Base-by-base conservation (phyloP, 2,329 filamentous ascomycete species). In the Akanthomyces uredinophilus region DNA sequence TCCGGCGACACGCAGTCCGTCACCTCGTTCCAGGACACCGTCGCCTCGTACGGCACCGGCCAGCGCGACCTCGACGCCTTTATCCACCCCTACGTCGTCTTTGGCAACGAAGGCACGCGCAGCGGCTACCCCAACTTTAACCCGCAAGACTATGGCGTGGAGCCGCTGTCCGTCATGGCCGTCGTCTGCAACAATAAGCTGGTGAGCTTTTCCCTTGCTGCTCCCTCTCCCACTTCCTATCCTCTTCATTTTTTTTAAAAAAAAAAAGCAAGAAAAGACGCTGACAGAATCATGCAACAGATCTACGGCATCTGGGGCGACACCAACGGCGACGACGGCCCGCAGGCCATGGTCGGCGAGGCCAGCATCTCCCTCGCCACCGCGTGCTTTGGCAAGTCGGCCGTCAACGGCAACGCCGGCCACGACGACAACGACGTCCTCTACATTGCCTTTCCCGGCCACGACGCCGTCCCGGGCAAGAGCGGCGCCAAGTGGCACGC, bases 381-480 rank as follows among this genome's bases (percentile, higher is more conserved):
- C 37, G 74, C 80, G 22, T 87, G 85, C 69, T 87, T 79, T 68
- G 83, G 83, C 3, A 60, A 47, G 39, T 22, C 35, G 27, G 20
- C 35, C 72, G 73, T 88, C 37, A 83, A 74, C 43, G 86, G 85
- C 3, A 74, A 86, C 69, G 75, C 72, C 60, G 86, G 86, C 1
- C 80, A 88, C 70, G 77, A 78, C 46, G 71, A 75, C 18, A 78
- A 83, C 39, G 84, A 89, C 69, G 83, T 88, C 0, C 71, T 89
- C 41, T 88, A 83, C 70, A 77, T 89, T 54, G 86, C 83, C 0
- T 89, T 89, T 68, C 75, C 75, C 0, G 85, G 85, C 1, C 61
- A 71, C 0, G 78, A 82, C 6, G 84, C 86, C 1, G 82, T 87
- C 0, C 84, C 84, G 0, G 85, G 84, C 1, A 71, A 75, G 14